A percentile compares a stretch with the other conserved stretches of the same genome.
Conservation (phyloP, 768 basidiomycete species). For the Xerocomellus intermedius region DNA sequence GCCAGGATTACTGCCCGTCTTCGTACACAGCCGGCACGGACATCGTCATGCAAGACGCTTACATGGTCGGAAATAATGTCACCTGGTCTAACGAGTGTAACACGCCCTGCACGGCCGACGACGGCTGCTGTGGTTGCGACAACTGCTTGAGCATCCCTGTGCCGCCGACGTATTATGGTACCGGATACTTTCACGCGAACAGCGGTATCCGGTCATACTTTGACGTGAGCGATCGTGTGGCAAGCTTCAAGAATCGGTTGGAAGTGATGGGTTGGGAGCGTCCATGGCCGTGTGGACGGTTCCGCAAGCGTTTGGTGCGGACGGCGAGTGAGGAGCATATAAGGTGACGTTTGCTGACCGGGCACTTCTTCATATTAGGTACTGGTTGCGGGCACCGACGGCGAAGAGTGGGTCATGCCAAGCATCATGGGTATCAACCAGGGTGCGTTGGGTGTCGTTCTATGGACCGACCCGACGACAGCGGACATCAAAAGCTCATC, state of each 20-base stretch:
- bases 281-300: conserved; percentile 75
- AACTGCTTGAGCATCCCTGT: conserved; percentile 47
- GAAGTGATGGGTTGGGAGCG: conserved; percentile 67
- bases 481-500: conserved; percentile 44
- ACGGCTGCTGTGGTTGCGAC: conserved; percentile 74
- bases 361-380: conserved; percentile 34
- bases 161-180: conserved; percentile 22
- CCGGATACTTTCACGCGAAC: conserved; percentile 23
- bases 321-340: conserved; percentile 26
- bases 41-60: conserved; percentile 66
- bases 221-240: conserved; percentile 67
- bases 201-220: conserved; percentile 53
- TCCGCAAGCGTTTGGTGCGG: conserved; percentile 68
- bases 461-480: conserved; percentile 53
- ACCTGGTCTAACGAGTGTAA: conserved; percentile 62
- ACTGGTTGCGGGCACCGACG: conserved; percentile 61
- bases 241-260: conserved; percentile 58
- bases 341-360: background rate
- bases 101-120: conserved; percentile 61
- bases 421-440: conserved; percentile 69
- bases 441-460: conserved; percentile 54
- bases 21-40: conserved; percentile 63
- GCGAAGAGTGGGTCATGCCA: conserved; percentile 66
- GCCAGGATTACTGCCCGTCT: conserved; percentile 62
- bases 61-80: conserved; percentile 53